Percentiles rank a stretch among this genome's conserved stretches.
Evolutionary conservation across 345 rosid genomes (phyloP).

Genomic region (Camelina sativa): DNA sequence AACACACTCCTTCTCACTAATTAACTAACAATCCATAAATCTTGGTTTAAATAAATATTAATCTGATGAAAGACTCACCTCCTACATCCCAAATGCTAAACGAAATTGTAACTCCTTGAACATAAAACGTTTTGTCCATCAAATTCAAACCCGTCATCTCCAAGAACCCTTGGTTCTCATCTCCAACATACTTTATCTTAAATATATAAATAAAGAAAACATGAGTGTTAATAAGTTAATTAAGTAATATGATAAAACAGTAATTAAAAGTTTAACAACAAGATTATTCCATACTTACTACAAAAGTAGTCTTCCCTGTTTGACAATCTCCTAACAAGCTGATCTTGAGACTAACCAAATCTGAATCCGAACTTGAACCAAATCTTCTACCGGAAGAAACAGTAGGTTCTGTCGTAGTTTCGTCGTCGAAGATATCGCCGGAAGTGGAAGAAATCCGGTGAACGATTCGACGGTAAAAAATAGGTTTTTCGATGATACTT

Average conservation of each 20-base stretch:
- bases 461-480: conserved; percentile 57
- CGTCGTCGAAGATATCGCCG: conserved; percentile 41
- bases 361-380: conserved; percentile 59
- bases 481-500: conserved; percentile 53
- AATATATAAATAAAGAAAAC: neutral
- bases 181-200: conserved; percentile 84
- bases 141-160: conserved; percentile 85
- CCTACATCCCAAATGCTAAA: conserved; percentile 97
- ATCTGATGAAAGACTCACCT: conserved; percentile 49
- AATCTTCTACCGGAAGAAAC: conserved; percentile 45
- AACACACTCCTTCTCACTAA: neutral
- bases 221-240: neutral
- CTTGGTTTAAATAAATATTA: neutral
- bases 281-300: conserved; percentile 51
- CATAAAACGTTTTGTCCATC: conserved; percentile 80
- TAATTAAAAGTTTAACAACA: neutral
- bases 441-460: conserved; percentile 51
- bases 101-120: conserved; percentile 83
- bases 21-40: neutral
- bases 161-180: conserved; percentile 69
- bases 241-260: neutral
- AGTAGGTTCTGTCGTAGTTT: conserved; percentile 21
- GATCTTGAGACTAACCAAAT: conserved; percentile 88
- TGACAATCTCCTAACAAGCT: conserved; percentile 91
- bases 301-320: conserved; percentile 91